Conservation (phyloP, 805 yeast genomes). For the Schwanniomyces vanrijiae region DNA sequence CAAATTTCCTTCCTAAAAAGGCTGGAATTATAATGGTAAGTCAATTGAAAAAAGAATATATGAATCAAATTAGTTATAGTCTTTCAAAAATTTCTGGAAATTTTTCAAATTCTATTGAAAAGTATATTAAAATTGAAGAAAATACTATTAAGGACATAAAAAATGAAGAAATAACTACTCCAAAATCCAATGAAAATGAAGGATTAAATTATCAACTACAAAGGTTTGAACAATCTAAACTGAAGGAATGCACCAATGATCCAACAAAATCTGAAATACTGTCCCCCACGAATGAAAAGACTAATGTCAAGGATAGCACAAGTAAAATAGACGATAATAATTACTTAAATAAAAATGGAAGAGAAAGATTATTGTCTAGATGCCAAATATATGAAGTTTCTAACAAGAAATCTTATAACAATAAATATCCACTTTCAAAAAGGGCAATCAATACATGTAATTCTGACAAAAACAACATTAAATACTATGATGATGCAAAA, state of each 20-base stretch:
- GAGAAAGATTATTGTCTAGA: no score
- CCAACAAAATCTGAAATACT: background rate
- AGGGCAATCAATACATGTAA: background rate
- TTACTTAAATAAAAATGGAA: no score
- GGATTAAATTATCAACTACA: background rate
- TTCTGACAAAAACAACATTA: background rate
- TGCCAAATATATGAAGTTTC: background rate
- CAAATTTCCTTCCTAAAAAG: conserved; percentile 2
- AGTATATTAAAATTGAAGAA: background rate
- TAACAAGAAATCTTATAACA: background rate
- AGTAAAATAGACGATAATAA: no score
- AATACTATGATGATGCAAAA: background rate
- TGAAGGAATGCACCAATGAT: background rate
- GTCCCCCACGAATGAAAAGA: no score
- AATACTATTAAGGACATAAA: background rate
- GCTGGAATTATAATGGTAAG: conserved; percentile 15
- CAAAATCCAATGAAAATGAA: background rate
- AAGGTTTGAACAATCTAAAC: background rate
- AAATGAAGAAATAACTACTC: background rate
- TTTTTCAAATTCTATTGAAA: background rate
- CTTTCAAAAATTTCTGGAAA: background rate
- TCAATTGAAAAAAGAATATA: conserved; percentile 6
- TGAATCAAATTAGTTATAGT: conserved; percentile 7
- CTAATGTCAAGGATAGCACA: no score
- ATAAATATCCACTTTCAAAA: background rate